Conservation (phyloP, 768 basidiomycete genomes). For the Lactarius deliciosus region DNA sequence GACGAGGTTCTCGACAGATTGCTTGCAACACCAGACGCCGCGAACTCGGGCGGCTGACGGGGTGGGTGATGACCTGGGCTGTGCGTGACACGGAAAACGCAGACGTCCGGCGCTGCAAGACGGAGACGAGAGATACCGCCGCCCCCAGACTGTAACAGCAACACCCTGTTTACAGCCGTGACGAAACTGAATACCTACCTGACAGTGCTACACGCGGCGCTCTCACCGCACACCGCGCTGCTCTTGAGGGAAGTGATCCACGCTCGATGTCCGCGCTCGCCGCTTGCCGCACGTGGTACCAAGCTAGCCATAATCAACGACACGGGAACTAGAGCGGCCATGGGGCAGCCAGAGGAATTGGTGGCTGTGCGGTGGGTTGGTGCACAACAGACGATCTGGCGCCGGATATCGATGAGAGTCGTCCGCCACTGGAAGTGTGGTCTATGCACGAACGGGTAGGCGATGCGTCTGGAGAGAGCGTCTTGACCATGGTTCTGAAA, state of each 20-base stretch:
- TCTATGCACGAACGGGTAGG: too few relatives aligned
- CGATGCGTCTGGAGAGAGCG: too few relatives aligned
- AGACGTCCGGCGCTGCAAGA: background rate
- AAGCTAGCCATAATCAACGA: background rate
- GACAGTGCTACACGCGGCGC: background rate
- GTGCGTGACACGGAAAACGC: conserved; percentile 45
- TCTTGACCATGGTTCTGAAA: too few relatives aligned
- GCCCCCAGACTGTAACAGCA: background rate
- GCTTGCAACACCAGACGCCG: conserved; percentile 38
- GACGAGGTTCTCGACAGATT: conserved; percentile 34
- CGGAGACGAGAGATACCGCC: too few relatives aligned
- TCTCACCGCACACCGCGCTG: background rate
- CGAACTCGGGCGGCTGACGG: conserved; percentile 52
- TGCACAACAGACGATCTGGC: too few relatives aligned
- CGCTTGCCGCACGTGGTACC: background rate
- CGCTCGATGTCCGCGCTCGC: background rate
- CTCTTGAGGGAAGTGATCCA: background rate
- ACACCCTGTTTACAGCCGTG: background rate
- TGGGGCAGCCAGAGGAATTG: background rate
- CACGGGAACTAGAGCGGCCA: background rate
- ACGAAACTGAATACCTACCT: background rate
- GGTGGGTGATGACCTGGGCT: conserved; percentile 75
- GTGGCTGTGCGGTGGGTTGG: too few relatives aligned
- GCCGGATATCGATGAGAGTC: too few relatives aligned
- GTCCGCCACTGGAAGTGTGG: too few relatives aligned